These are phyloP conservation scores for Pseudocohnilembus persalinus DNA, from an alignment of 169 alveolate genomes.

Conservation along the genomic window DNA sequence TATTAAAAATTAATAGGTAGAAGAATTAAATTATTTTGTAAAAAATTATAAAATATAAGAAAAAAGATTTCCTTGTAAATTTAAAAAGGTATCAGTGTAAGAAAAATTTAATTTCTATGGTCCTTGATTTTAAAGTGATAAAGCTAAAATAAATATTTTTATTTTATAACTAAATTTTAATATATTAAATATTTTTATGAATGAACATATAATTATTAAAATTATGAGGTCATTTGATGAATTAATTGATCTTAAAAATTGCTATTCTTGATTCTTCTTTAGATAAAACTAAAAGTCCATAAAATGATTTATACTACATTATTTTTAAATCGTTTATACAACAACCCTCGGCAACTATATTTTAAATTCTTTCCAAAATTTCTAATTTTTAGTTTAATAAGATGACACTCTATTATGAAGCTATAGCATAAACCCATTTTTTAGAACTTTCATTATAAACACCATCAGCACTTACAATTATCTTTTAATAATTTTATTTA, in stretches of 20 bases:
- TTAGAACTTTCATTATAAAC: neutral
- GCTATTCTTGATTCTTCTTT: neutral
- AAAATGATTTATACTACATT: neutral
- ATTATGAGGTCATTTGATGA: neutral
- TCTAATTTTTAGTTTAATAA: neutral
- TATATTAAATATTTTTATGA: neutral
- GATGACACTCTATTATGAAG: neutral
- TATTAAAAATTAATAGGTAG: too few species aligned
- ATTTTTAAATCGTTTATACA: neutral
- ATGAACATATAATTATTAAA: too few species aligned
- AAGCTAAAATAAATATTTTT: too few species aligned
- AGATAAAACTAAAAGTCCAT: neutral
- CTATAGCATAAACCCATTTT: neutral
- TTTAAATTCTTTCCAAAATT: neutral
- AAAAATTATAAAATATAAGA: too few species aligned
- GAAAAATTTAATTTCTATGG: too few species aligned
- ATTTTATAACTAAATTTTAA: too few species aligned
- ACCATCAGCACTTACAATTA: too few species aligned
- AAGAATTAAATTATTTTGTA: too few species aligned
- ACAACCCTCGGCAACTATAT: neutral
- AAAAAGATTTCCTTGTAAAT: neutral
- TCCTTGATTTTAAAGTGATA: too few species aligned
- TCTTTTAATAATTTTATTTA: neutral
- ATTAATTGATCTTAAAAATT: neutral
- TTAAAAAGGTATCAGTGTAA: neutral